Evolutionary conservation across 1,139 yeast species (phyloP), one percentile per base, ranked within the genome.

Genomic region (Torulaspora globosa): DNA sequence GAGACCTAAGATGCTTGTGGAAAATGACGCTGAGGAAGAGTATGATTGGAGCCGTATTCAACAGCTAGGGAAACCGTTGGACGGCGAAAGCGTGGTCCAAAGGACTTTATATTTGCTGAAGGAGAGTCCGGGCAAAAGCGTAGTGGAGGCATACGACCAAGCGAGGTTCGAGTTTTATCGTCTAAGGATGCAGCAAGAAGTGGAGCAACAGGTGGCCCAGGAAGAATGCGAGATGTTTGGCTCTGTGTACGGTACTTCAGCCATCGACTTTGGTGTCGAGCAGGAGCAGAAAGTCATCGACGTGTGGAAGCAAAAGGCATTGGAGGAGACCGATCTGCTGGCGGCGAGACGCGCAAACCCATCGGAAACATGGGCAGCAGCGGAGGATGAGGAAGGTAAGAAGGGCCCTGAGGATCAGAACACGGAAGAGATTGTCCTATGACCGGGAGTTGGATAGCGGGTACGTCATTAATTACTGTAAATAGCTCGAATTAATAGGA

Each of bases 21-120:
- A 94, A 68, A 84, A 80, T 59, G 70, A 73, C 16, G 87, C 86
- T 5, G 74, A 72, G 28, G 65, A 68, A 21, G 58, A 66, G 10
- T 72, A 74, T 48, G 87, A 92, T 65, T 92, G 98, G 97, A 74
- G 82, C 44, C 74, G 75, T 44, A 76, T 92, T 67, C 75, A 78
- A 54, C 97, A 92, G 63, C 66, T 80, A 36, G 70, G 75, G 44
- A 83, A 83, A 61, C 84, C 83, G 21, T 73, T 92, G 40, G 96
- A 88, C 61, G 97, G 97, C 49, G 98, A 92, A 68, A 75, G 85
- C 45, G 98, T 92, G 14, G 96, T 92, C 7, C 97, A 90, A 69
- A 79, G 97, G 69, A 82, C 97, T 1, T 56, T 90, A 47, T 86
- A 82, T 73, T 67, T 92, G 41, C 67, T 84, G 57, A 70, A 76